A percentile compares a stretch with the other conserved stretches of the same genome.
Conservation (phyloP, 257 asterid genomes). For the Dorcoceras hygrometricum region DNA sequence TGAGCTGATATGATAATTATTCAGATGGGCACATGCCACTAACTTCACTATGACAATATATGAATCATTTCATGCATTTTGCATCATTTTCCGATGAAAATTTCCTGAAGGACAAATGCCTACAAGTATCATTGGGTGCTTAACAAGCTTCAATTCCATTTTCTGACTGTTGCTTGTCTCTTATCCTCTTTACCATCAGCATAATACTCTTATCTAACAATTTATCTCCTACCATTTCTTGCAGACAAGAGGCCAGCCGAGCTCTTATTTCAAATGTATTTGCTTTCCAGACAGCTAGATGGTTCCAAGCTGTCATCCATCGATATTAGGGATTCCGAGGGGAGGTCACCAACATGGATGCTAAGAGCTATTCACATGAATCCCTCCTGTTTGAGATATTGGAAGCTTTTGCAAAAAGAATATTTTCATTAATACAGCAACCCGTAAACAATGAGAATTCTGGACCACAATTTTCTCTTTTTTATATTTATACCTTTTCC, state of each 20-base stretch:
- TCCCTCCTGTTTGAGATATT: conserved; percentile 83
- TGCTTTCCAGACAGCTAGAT: conserved; percentile 44
- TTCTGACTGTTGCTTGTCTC: not conserved
- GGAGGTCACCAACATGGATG: conserved; percentile 49
- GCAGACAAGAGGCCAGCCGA: conserved; percentile 54
- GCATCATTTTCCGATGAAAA: too few relatives aligned
- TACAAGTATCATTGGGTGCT: not conserved
- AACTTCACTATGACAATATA: too few relatives aligned
- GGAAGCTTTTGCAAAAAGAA: conserved; percentile 59
- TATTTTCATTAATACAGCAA: conserved; percentile 2
- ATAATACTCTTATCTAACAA: not conserved
- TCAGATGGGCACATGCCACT: not conserved
- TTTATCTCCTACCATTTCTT: not conserved
- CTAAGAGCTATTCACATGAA: conserved; percentile 75
- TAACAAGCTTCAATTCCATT: not conserved
- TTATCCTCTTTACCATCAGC: not conserved
- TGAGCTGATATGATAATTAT: not conserved
- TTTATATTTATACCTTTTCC: too few relatives aligned
- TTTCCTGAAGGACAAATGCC: not conserved
- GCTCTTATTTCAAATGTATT: conserved; percentile 78
- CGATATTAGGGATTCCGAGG: conserved; percentile 24
- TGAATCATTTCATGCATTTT: not conserved
- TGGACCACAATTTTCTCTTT: not conserved
- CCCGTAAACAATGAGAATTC: not conserved
- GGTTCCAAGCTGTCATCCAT: conserved; percentile 27